phyloP scores from a whole-genome alignment of 495 filamentous ascomycete species.

The Schizothecium vesticola region DNA sequence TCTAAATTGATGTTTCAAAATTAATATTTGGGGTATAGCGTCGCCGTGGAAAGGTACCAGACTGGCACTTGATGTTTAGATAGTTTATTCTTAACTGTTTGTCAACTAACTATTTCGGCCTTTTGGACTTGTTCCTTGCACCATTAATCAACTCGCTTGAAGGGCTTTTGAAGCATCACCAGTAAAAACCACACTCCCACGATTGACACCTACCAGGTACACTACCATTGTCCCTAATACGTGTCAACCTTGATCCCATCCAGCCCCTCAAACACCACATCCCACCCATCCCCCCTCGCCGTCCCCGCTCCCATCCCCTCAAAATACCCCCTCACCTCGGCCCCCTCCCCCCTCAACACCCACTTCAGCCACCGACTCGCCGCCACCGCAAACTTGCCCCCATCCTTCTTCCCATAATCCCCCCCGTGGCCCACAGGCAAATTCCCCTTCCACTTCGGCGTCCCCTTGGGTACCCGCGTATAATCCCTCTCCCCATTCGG shows the following conservation, averaged over 20 bases:
- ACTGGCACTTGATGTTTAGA: neutral
- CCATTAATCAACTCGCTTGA: no score
- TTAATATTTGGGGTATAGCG: neutral
- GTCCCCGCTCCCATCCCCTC: neutral
- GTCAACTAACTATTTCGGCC: neutral
- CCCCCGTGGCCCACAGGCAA: neutral
- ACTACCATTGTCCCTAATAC: neutral
- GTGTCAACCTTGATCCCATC: neutral
- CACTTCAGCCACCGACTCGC: neutral
- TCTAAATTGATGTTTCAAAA: neutral
- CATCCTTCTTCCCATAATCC: neutral
- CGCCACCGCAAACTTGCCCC: neutral
- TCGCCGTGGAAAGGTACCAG: neutral
- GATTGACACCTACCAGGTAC: no score
- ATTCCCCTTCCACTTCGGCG: slow-evolving; percentile 7
- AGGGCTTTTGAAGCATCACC: no score
- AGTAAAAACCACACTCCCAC: no score
- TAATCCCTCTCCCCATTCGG: slow-evolving; percentile 8
- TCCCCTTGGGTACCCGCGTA: neutral
- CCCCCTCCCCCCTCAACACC: neutral
- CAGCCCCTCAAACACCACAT: neutral
- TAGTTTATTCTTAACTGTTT: neutral
- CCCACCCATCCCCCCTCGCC: neutral
- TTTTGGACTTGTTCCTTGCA: neutral
- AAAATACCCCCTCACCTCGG: neutral